Conservation (phyloP, 208 protist genomes). For the Leishmania major region DNA sequence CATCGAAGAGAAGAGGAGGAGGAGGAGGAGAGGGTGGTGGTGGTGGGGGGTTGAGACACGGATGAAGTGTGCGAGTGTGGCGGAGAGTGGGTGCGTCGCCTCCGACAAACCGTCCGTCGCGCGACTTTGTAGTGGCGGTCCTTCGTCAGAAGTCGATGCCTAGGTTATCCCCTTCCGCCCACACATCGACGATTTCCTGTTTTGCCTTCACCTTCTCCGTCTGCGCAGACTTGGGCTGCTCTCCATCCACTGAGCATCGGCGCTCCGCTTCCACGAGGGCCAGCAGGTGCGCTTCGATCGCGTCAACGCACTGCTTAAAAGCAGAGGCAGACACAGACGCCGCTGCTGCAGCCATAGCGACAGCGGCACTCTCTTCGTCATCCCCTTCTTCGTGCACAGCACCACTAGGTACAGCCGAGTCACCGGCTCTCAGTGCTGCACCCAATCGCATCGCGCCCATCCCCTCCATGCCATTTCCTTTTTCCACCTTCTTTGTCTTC, state of each 20-base stretch:
- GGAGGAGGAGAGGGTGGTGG: too few species aligned
- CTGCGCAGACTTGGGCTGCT: constrained; percentile 47
- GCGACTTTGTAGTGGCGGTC: background rate
- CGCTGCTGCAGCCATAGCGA: background rate
- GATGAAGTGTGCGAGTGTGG: background rate
- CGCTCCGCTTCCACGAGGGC: constrained; percentile 37
- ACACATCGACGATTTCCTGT: constrained; percentile 27
- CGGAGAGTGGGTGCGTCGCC: background rate
- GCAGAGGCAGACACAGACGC: background rate
- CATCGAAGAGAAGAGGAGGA: background rate
- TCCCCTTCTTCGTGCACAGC: background rate
- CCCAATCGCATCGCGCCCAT: background rate
- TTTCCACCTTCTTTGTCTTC: constrained; percentile 9
- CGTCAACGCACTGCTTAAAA: constrained; percentile 31
- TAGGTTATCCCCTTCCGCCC: constrained; percentile 32
- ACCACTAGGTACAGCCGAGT: background rate
- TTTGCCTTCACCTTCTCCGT: constrained; percentile 39
- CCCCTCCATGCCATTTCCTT: background rate
- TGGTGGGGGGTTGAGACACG: background rate
- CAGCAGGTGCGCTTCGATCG: constrained; percentile 42
- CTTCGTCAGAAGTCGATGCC: constrained; percentile 35
- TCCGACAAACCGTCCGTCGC: background rate
- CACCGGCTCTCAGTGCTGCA: background rate
- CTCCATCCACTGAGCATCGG: constrained; percentile 32
- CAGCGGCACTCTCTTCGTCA: background rate